Percentiles rank a stretch among this genome's conserved stretches.
These are phyloP conservation scores for Penicillium riverlandense DNA, from an alignment of 495 filamentous ascomycete species.

Conservation along the genomic window DNA sequence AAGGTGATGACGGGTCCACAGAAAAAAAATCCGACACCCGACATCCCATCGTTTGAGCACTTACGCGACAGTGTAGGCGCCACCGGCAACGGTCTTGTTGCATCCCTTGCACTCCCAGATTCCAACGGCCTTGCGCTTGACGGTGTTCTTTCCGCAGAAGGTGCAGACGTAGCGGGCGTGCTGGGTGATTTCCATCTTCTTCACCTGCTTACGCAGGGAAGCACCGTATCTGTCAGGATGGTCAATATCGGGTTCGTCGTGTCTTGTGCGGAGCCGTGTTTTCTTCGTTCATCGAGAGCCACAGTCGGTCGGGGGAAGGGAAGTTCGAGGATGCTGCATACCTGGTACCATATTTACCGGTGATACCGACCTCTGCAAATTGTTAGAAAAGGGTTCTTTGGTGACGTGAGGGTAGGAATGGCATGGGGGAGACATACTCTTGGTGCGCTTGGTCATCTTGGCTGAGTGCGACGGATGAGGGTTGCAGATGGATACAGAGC, in stretches of 20 bases:
- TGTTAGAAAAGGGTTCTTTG: constrained; percentile 21
- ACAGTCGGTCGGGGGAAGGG: constrained; percentile 18
- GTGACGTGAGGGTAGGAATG: not conserved
- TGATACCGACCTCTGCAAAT: constrained; percentile 72
- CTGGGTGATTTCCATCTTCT: constrained; percentile 99
- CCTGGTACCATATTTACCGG: constrained; percentile 65
- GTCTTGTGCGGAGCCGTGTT: not conserved
- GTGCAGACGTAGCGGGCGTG: constrained; percentile 85
- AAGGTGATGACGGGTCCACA: too few species aligned
- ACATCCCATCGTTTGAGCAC: constrained; percentile 28
- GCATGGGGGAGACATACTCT: constrained; percentile 49
- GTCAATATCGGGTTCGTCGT: constrained; percentile 22
- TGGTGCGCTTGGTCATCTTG: constrained; percentile 95
- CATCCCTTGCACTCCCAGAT: constrained; percentile 96
- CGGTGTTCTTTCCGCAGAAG: constrained; percentile 92
- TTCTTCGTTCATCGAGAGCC: constrained; percentile 9
- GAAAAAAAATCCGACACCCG: too few species aligned
- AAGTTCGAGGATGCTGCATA: constrained; percentile 33
- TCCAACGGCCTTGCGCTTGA: constrained; percentile 86
- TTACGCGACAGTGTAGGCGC: constrained; percentile 95
- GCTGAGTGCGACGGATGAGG: constrained; percentile 34
- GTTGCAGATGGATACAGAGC: constrained; percentile 38
- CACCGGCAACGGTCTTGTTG: constrained; percentile 92
- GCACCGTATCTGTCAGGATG: constrained; percentile 76
- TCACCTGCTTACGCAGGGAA: constrained; percentile 99